Evolutionary conservation across 179 eudicot genomes (phyloP).

Genomic region (Drosera spatulata): DNA sequence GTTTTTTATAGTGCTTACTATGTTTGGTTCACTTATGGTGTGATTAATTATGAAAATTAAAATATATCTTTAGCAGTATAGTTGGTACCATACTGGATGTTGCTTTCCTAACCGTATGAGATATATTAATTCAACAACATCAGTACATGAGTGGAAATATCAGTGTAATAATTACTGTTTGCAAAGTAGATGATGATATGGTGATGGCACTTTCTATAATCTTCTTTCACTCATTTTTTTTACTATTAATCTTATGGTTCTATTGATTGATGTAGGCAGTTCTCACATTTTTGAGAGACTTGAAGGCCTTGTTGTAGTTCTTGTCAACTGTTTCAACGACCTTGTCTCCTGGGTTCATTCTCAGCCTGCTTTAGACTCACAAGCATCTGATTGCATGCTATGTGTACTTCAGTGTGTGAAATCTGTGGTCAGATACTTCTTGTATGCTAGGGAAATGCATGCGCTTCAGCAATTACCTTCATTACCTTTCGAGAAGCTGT

Average conservation of each 20-base stretch:
- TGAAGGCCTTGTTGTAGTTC: conserved; percentile 54
- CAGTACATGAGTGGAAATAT: no score
- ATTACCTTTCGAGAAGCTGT: conserved; percentile 51
- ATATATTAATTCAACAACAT: no score
- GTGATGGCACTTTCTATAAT: neutral
- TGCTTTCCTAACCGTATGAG: no score
- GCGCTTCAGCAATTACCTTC: conserved; percentile 23
- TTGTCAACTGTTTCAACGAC: conserved; percentile 64
- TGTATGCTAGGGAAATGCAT: conserved; percentile 20
- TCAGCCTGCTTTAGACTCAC: conserved; percentile 47
- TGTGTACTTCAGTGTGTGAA: conserved; percentile 69
- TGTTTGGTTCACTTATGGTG: no score
- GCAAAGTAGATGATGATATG: no score
- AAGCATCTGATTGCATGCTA: conserved; percentile 71
- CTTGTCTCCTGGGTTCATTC: conserved; percentile 36
- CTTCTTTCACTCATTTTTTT: neutral
- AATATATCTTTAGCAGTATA: no score
- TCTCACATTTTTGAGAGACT: conserved; percentile 31
- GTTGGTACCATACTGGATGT: no score
- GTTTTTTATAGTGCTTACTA: no score
- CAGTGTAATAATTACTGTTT: no score
- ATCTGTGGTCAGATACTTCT: conserved; percentile 47
- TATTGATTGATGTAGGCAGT: conserved; percentile 31
- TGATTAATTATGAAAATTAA: no score
- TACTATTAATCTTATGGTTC: neutral